Evolutionary conservation across 495 filamentous ascomycete species (phyloP), one percentile per base, ranked within the genome.

Genomic region (Penicillium crystallinum): DNA sequence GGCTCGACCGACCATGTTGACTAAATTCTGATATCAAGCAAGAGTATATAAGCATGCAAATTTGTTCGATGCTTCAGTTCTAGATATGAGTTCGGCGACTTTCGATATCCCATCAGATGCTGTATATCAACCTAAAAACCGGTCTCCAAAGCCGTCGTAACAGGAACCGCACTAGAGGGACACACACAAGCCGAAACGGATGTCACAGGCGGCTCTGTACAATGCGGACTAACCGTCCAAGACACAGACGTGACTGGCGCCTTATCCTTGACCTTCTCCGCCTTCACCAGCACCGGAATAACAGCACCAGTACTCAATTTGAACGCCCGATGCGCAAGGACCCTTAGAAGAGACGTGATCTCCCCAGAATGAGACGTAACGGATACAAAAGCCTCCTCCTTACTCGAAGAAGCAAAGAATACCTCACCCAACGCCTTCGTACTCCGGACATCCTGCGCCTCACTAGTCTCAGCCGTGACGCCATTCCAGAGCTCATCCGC

Each of bases 311-410:
- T 89, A 21, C 65, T 78, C 46, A 89, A 57, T 4, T 66, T 66
- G 55, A 89, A 90, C 8, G 49, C 21, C 15, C 77, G 75, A 61
- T 90, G 87, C 2, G 78, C 78, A 2, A 90, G 18, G 57, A 77
- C 81, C 42, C 78, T 61, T 52, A 89, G 59, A 9, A 84, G 71
- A 2, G 74, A 77, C 0, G 59, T 63, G 55, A 87, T 87, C 61
- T 86, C 81, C 11, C 84, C 85, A 0, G 80, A 84, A 64, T 91
- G 88, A 39, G 77, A 81, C 0, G 85, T 89, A 25, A 89, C 70
- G 42, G 80, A 84, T 12, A 89, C 77, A 58, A 78, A 85, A 4
- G 77, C 80, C 47, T 73, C 77, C 6, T 64, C 57, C 18, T 69
- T 71, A 3, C 40, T 55, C 10, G 48, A 54, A 2, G 36, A 21